Evolutionary conservation across 352 stramenopile species (phyloP).

Genomic region (Phytophthora colocasiae): DNA sequence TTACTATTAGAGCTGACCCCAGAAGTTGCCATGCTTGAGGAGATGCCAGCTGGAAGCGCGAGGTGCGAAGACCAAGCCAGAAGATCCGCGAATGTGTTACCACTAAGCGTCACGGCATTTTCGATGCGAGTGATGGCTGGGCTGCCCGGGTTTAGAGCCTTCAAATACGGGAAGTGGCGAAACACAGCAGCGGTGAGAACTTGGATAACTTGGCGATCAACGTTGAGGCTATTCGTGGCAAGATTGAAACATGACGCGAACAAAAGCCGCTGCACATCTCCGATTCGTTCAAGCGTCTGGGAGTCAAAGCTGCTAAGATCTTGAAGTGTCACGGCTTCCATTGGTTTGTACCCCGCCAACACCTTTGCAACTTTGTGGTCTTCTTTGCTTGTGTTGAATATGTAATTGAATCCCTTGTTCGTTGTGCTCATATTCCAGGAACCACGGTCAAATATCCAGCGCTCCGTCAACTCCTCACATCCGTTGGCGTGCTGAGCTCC

Average conservation of each 20-base stretch:
- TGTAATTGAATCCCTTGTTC: too few relatives aligned
- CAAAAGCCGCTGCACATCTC: background rate
- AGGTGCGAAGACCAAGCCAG: slow-evolving; percentile 7
- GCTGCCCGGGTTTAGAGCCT: background rate
- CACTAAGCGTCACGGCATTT: background rate
- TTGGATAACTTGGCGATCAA: background rate
- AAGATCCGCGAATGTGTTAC: background rate
- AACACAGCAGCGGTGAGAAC: background rate
- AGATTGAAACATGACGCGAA: background rate
- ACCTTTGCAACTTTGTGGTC: too few relatives aligned
- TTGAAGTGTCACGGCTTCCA: too few relatives aligned
- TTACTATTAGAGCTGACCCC: background rate
- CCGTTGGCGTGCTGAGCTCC: too few relatives aligned
- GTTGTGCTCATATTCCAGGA: too few relatives aligned
- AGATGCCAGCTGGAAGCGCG: background rate
- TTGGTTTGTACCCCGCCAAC: too few relatives aligned
- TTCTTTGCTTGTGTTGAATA: too few relatives aligned
- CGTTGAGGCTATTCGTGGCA: background rate
- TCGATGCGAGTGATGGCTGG: background rate
- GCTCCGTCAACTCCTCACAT: too few relatives aligned
- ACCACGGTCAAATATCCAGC: too few relatives aligned
- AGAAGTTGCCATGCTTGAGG: background rate
- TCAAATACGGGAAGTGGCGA: background rate
- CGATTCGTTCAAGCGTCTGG: too few relatives aligned
- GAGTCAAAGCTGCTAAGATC: too few relatives aligned